Evolutionary conservation across 192 early-diverging fungal species (phyloP).

Genomic region (Bifiguratus adelaidae): DNA sequence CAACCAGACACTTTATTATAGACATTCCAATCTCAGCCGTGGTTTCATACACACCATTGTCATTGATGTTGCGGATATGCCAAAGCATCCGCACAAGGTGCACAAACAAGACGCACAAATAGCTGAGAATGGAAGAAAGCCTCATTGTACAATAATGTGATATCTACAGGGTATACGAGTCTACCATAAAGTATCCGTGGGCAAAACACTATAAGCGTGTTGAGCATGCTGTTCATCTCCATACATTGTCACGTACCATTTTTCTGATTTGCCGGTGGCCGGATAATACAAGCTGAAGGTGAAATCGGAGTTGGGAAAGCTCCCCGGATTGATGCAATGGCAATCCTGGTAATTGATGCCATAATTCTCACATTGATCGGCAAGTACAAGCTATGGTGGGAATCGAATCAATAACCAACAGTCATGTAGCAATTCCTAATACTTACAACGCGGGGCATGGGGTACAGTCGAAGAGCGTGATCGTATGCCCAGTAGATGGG

Average conservation of each 20-base stretch:
- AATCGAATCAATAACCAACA: background rate
- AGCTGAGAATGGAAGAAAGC: background rate
- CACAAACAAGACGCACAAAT: background rate
- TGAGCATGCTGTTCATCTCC: no score
- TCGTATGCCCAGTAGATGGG: constrained; percentile 77
- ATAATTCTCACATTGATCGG: constrained; percentile 80
- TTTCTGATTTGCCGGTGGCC: constrained; percentile 31
- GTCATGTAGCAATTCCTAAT: background rate
- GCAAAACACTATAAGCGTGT: background rate
- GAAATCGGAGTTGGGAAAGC: constrained; percentile 35
- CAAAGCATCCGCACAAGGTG: background rate
- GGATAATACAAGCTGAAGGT: constrained; percentile 73
- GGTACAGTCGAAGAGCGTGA: constrained; percentile 79
- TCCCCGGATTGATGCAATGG: constrained; percentile 68
- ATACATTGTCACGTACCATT: constrained; percentile 27
- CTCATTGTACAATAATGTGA: no score
- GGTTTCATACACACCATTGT: background rate
- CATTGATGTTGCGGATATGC: background rate
- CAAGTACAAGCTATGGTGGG: constrained; percentile 58
- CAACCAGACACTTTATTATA: constrained; percentile 55
- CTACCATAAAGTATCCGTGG: background rate
- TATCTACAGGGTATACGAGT: background rate
- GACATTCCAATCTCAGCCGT: background rate
- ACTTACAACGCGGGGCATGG: constrained; percentile 72
- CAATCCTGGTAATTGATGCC: constrained; percentile 63